Evolutionary conservation across 140 eudicot species (phyloP).

Genomic region (Erigeron philadelphicus): DNA sequence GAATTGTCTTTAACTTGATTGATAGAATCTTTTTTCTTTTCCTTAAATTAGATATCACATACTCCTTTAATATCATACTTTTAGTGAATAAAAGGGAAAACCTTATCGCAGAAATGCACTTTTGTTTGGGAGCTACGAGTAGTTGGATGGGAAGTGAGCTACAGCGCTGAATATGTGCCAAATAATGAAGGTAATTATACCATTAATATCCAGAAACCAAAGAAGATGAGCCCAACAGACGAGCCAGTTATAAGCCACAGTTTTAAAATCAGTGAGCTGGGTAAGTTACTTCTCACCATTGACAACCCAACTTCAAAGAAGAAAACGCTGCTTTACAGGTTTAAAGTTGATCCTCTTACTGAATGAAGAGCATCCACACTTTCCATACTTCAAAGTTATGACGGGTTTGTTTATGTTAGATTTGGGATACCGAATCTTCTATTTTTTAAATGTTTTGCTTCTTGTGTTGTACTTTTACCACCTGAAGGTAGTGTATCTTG

Average conservation of each 20-base stretch:
- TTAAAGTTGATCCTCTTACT: constrained; percentile 49
- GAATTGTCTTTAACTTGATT: neutral
- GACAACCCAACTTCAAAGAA: constrained; percentile 68
- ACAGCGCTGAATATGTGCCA: constrained; percentile 83
- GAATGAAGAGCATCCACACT: constrained; percentile 22
- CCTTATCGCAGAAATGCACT: constrained; percentile 58
- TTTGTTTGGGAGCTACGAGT: constrained; percentile 91
- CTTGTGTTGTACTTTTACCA: neutral
- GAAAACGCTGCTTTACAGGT: constrained; percentile 61
- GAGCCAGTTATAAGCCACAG: constrained; percentile 55
- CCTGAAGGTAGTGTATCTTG: constrained; percentile 10
- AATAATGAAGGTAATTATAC: constrained; percentile 49
- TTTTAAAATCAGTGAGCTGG: constrained; percentile 47
- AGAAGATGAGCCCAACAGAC: constrained; percentile 44
- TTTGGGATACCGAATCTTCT: constrained; percentile 12
- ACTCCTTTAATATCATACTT: neutral
- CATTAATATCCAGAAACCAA: constrained; percentile 48
- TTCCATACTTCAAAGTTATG: constrained; percentile 3
- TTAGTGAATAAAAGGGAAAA: neutral
- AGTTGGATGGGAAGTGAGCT: constrained; percentile 93
- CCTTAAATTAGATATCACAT: neutral
- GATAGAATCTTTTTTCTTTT: neutral
- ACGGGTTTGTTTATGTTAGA: constrained; percentile 28
- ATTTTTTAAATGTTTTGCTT: constrained; percentile 18
- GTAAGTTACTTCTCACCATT: constrained; percentile 56